Evolutionary conservation across 163 green algal species (phyloP).

Genomic region (Smithsoniella earleae): DNA sequence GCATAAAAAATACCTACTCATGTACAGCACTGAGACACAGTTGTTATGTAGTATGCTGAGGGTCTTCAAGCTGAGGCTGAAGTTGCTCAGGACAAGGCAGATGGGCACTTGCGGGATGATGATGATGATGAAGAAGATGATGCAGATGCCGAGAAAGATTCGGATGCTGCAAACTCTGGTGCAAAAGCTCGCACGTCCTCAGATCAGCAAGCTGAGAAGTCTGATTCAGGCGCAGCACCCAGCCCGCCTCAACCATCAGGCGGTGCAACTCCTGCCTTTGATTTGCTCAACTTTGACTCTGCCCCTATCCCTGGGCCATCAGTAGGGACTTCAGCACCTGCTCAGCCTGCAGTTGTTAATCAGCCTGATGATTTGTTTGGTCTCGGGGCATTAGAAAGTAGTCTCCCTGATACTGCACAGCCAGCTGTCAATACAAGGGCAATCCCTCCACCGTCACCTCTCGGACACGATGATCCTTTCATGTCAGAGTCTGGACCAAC

Average conservation of each 20-base stretch:
- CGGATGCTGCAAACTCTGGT: neutral
- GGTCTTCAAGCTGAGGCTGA: constrained; percentile 1
- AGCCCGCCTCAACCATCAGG: too few species aligned
- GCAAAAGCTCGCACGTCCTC: too few species aligned
- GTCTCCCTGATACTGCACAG: neutral
- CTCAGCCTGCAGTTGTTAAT: neutral
- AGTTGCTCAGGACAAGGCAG: neutral
- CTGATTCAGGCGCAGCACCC: too few species aligned
- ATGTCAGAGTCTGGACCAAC: neutral
- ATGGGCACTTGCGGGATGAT: neutral
- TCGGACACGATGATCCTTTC: constrained; percentile 28
- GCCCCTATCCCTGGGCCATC: neutral
- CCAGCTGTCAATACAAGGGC: too few species aligned
- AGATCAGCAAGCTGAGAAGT: too few species aligned
- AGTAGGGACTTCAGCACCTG: too few species aligned
- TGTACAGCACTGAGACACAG: too few species aligned
- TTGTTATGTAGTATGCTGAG: too few species aligned
- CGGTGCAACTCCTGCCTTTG: neutral
- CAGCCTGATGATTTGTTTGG: constrained; percentile 18
- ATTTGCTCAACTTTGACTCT: constrained; percentile 22
- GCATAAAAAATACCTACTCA: too few species aligned
- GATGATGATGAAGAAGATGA: constrained; percentile 3
- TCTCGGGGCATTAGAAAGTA: neutral
- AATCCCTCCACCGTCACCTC: too few species aligned
- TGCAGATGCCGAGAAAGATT: neutral